These are phyloP conservation scores for Ceratobasidium sp. DNA, from an alignment of 1,284 basidiomycete species.

Conservation along the genomic window DNA sequence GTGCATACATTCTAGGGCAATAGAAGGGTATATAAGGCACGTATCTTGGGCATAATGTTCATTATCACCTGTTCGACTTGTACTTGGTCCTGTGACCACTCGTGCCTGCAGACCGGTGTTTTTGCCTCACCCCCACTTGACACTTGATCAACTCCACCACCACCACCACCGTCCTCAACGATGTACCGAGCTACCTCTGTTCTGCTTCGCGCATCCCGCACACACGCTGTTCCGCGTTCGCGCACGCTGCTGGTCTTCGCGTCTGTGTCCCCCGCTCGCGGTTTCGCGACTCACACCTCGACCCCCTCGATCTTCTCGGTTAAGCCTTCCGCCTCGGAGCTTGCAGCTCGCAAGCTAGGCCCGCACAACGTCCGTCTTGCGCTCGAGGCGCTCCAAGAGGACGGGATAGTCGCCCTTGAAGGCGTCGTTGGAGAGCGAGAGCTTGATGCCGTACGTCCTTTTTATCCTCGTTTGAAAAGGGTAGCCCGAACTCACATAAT, in stretches of 20 bases:
- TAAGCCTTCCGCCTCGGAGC: slow-evolving; percentile 24
- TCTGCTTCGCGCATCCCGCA: background rate
- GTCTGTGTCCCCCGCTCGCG: background rate
- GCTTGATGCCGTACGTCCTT: slow-evolving; percentile 33
- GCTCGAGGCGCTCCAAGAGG: slow-evolving; percentile 41
- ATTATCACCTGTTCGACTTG: background rate
- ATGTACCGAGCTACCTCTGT: background rate
- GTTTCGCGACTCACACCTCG: slow-evolving; percentile 13
- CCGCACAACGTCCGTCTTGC: slow-evolving; percentile 30
- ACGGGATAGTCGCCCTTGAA: slow-evolving; percentile 45
- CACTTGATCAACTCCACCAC: too few species aligned
- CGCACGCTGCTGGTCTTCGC: background rate
- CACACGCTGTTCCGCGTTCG: background rate
- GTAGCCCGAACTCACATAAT: too few species aligned
- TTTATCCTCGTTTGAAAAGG: background rate
- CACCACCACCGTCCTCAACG: background rate
- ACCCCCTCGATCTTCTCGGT: slow-evolving; percentile 8
- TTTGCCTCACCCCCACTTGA: background rate
- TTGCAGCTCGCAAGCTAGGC: slow-evolving; percentile 25
- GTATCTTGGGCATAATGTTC: background rate
- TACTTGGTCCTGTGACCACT: slow-evolving; percentile 13
- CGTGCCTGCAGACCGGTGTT: slow-evolving; percentile 9
- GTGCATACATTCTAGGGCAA: background rate
- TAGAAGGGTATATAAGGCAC: background rate
- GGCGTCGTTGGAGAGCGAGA: slow-evolving; percentile 39